These are phyloP conservation scores for Fomes fomentarius DNA, from an alignment of 1,284 basidiomycete genomes.

Conservation along the genomic window DNA sequence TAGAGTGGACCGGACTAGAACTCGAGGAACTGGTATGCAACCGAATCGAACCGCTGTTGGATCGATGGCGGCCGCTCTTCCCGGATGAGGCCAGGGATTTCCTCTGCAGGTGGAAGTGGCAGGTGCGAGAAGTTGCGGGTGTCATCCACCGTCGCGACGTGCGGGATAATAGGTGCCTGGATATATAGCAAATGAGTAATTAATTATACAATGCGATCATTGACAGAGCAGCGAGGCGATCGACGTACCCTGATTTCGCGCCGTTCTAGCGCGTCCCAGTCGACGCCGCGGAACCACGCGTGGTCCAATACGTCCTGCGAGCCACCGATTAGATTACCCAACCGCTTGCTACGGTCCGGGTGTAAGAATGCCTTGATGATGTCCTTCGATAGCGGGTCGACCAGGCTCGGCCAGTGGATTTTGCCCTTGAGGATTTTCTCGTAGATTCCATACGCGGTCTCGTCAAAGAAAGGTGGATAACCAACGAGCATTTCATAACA, in stretches of 20 bases:
- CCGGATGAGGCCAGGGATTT: constrained; percentile 74
- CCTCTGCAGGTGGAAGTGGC: constrained; percentile 71
- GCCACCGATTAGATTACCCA: constrained; percentile 94
- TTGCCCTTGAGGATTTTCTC: constrained; percentile 94
- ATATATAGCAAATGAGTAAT: constrained; percentile 10
- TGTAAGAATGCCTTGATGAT: constrained; percentile 88
- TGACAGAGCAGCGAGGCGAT: constrained; percentile 12
- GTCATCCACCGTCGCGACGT: constrained; percentile 76
- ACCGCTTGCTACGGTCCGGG: constrained; percentile 90
- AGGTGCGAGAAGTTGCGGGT: constrained; percentile 81
- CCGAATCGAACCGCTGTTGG: constrained; percentile 66
- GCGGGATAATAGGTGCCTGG: constrained; percentile 82
- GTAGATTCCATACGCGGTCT: constrained; percentile 92
- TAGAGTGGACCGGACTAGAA: constrained; percentile 47
- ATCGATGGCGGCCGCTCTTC: constrained; percentile 60
- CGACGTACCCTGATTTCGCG: constrained; percentile 71
- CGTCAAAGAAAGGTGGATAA: constrained; percentile 93
- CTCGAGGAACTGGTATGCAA: constrained; percentile 71
- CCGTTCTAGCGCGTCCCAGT: constrained; percentile 83
- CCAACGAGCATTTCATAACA: constrained; percentile 98
- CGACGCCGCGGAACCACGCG: constrained; percentile 94
- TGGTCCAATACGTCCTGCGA: constrained; percentile 93
- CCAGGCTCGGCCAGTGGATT: constrained; percentile 90
- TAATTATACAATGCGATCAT: neutral
- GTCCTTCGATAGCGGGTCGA: constrained; percentile 78